Base-by-base conservation (phyloP, 2,329 filamentous ascomycete genomes). In the Sclerotinia nivalis region DNA sequence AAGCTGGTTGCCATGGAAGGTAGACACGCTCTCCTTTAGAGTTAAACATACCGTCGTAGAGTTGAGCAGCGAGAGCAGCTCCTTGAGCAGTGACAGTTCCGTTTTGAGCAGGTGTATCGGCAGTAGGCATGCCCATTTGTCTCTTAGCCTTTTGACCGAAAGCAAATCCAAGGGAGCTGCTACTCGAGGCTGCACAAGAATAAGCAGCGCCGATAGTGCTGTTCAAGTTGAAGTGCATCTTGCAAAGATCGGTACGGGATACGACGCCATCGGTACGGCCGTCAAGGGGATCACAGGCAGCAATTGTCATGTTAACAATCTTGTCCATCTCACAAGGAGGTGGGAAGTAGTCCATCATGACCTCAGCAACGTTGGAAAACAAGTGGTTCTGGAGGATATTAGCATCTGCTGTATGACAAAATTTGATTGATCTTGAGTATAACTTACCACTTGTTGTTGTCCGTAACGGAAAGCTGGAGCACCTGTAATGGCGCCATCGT, bases 201-300 rank as follows among this genome's bases (percentile, higher is more conserved):
- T 82, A 87, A 2, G 81, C 62, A 66, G 79, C 71, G n/a, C 85
- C 85, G 68, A 87, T 78, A 54, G 81, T 82, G 22, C 40, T 62
- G 28, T 47, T 62, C 10, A 84, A 73, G 74, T 87, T 80, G 75
- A 83, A 84, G 55, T 82, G 74, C 8, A 83, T 72, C 69, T 79
- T 80, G 79, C 83, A 85, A 12, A 85, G 79, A 66, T 85, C 83
- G 0, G 81, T 82, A 7, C 84, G 80, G 10, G 82, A 79, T 25
- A 88, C 80, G 6, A 88, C 84, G 18, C 86, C 85, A 69, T 88
- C 86, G 0, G 80, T 81, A 58, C 80, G 80, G 8, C 87, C 86
- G 69, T 88, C 86, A 8, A 88, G 79, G 10, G 81, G 78, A 71
- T 88, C 86, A 65, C 86, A 89, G 49, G 82, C 82, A 1, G 79